Conservation (phyloP, 225 moss, liverwort and hornwort species). For the Anthoceros angustus region DNA sequence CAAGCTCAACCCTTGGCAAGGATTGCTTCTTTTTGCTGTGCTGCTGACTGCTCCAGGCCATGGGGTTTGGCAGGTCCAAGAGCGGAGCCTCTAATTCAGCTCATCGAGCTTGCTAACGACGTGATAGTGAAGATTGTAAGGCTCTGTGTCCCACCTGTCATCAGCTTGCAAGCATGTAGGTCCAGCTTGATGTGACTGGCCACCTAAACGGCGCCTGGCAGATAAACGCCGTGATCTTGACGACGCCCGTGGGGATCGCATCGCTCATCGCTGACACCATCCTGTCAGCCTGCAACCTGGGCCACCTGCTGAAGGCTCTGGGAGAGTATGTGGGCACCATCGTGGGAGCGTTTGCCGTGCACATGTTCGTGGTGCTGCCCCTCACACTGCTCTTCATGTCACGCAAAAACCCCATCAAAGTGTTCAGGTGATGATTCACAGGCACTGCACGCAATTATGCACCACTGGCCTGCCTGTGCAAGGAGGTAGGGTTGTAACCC, state of each 20-base stretch:
- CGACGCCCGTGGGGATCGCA: slow-evolving; percentile 17
- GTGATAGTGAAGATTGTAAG: slow-evolving; percentile 71
- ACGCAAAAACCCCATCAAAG: slow-evolving; percentile 11
- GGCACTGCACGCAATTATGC: background rate
- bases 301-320: slow-evolving; percentile 10
- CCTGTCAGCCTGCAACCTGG: slow-evolving; percentile 13
- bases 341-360: slow-evolving; percentile 8
- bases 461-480: background rate
- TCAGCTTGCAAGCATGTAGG: background rate
- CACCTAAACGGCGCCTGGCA: background rate
- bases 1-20: background rate
- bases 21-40: background rate
- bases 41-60: background rate
- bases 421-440: slow-evolving; percentile 7
- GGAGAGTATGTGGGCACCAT: slow-evolving; percentile 13
- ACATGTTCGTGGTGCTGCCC: slow-evolving; percentile 13
- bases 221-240: slow-evolving; percentile 14
- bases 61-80: slow-evolving; percentile 41
- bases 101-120: slow-evolving; percentile 59
- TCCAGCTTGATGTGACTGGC: no score
- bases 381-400: slow-evolving; percentile 14
- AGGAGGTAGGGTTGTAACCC: background rate
- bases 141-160: background rate
- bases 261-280: slow-evolving; percentile 19
- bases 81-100: slow-evolving; percentile 52